Conservation (phyloP, 805 yeast species). For the Kodamaea laetipori region DNA sequence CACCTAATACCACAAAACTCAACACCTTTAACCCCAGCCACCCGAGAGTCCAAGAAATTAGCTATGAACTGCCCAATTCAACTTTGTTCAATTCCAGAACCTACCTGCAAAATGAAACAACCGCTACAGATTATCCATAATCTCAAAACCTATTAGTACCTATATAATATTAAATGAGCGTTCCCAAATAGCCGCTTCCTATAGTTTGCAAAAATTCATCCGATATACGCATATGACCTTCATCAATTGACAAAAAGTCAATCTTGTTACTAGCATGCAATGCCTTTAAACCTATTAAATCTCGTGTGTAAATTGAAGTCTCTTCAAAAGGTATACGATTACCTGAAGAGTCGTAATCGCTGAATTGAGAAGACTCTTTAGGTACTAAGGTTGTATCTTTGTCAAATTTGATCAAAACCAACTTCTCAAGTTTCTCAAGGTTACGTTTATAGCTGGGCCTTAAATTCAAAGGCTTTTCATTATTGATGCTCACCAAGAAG, state of each 20-base stretch:
- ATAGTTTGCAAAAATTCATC: conserved; percentile 50
- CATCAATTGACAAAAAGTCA: conserved; percentile 54
- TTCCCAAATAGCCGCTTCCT: conserved; percentile 47
- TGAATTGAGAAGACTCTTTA: conserved; percentile 68
- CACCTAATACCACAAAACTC: not conserved
- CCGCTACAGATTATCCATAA: not conserved
- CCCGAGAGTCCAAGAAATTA: not conserved
- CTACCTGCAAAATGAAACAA: not conserved
- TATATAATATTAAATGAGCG: not conserved
- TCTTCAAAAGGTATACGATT: conserved; percentile 45
- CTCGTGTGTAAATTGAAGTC: conserved; percentile 52
- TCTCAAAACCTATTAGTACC: not conserved
- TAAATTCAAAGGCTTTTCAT: conserved; percentile 45
- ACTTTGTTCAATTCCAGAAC: not conserved
- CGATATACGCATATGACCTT: conserved; percentile 65
- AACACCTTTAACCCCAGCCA: no score
- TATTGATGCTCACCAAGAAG: conserved; percentile 67
- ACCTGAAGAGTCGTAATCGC: conserved; percentile 52
- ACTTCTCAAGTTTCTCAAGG: conserved; percentile 46
- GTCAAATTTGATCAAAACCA: conserved; percentile 61
- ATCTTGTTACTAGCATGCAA: conserved; percentile 48
- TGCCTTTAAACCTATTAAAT: conserved; percentile 59
- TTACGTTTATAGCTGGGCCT: conserved; percentile 46
- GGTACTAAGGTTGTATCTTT: conserved; percentile 74
- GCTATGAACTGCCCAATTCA: not conserved